A percentile compares a stretch with the other conserved stretches of the same genome.
Evolutionary conservation across 257 asterid genomes (phyloP).

Genomic region (Solanum medicagineum): DNA sequence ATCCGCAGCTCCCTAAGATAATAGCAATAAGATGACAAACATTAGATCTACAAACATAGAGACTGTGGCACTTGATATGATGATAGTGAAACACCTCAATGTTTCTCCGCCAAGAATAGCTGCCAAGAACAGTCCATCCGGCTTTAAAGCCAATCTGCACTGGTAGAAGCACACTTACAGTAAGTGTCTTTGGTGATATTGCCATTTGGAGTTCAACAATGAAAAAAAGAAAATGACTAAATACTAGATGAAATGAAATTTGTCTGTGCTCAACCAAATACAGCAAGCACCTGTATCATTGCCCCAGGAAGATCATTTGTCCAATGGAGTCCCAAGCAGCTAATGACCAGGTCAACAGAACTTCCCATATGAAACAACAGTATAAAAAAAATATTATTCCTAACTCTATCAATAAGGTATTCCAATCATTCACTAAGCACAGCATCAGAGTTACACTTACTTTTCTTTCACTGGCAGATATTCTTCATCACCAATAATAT

Average conservation of each 20-base stretch:
- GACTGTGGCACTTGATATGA: slow-evolving; percentile 22
- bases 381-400: background rate
- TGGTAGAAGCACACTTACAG: slow-evolving; percentile 25
- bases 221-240: background rate
- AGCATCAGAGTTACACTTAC: slow-evolving; percentile 10
- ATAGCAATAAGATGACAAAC: background rate
- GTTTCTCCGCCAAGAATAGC: slow-evolving; percentile 99
- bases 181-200: background rate
- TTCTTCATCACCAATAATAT: slow-evolving; percentile 84
- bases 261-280: background rate
- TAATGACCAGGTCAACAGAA: slow-evolving; percentile 74
- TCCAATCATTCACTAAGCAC: background rate
- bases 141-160: slow-evolving; percentile 89
- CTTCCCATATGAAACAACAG: slow-evolving; percentile 16
- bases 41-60: background rate
- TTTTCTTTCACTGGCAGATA: slow-evolving; percentile 78
- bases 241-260: background rate
- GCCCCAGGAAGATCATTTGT: slow-evolving; percentile 98
- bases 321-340: slow-evolving; percentile 98
- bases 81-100: slow-evolving; percentile 32
- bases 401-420: background rate
- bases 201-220: background rate
- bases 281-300: slow-evolving; percentile 78
- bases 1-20: slow-evolving; percentile 75
- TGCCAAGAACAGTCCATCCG: slow-evolving; percentile 91